These are phyloP conservation scores for Erythrophleum fordii DNA, from an alignment of 306 rosid species.

Conservation along the genomic window DNA sequence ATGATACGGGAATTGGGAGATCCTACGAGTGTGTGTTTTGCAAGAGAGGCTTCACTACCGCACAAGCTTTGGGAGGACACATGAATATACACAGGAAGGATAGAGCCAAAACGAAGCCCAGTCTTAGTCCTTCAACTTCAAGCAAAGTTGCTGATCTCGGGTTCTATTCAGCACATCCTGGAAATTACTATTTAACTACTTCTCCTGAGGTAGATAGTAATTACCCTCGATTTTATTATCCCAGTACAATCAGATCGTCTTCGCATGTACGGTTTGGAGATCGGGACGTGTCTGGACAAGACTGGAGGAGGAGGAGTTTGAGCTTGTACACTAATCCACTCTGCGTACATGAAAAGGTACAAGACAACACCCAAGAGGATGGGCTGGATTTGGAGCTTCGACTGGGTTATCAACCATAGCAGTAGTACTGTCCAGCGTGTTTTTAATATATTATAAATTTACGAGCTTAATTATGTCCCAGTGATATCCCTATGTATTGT, in stretches of 20 bases:
- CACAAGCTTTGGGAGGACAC: conserved; percentile 97
- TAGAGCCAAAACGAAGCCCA: conserved; percentile 55
- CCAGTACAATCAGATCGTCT: conserved; percentile 41
- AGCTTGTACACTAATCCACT: conserved; percentile 45
- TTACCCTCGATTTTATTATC: conserved; percentile 48
- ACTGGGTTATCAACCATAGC: conserved; percentile 73
- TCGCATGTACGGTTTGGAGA: conserved; percentile 37
- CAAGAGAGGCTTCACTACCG: conserved; percentile 86
- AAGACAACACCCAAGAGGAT: conserved; percentile 46
- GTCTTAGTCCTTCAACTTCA: conserved; percentile 48
- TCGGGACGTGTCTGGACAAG: conserved; percentile 45
- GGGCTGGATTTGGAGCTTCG: conserved; percentile 92
- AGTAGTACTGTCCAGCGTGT: background rate
- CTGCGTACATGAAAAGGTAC: conserved; percentile 36
- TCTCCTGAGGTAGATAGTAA: conserved; percentile 40
- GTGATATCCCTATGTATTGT: background rate
- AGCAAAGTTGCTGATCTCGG: conserved; percentile 43
- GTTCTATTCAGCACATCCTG: conserved; percentile 46
- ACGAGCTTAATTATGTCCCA: conserved; percentile 20
- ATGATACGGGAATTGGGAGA: conserved; percentile 55
- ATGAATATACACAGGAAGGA: conserved; percentile 91
- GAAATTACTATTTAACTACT: conserved; percentile 31
- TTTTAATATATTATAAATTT: background rate
- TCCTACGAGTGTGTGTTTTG: conserved; percentile 88
- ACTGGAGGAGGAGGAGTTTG: conserved; percentile 55